phyloP scores from a whole-genome alignment of 345 rosid species.

The Salix suchowensis region DNA sequence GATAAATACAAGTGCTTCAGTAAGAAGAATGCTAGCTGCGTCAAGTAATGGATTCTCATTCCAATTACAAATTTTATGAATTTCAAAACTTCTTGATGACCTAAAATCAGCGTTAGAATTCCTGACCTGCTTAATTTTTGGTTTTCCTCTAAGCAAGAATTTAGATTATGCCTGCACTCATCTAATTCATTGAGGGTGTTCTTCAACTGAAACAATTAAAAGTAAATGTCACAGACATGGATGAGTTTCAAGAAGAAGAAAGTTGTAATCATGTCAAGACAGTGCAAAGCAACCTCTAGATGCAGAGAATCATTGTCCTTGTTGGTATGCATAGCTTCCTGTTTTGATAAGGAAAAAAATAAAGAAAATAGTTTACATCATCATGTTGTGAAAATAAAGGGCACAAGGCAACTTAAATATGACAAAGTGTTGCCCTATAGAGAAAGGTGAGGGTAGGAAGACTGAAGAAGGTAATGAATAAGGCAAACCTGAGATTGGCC shows the following conservation, averaged over 20 bases:
- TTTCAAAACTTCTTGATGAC: neutral
- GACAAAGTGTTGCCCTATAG: neutral
- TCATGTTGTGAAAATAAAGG: conserved; percentile 1
- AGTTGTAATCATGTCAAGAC: conserved; percentile 4
- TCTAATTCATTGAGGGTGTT: conserved; percentile 57
- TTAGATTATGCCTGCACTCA: conserved; percentile 60
- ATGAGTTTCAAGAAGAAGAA: conserved; percentile 12
- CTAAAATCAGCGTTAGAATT: conserved; percentile 19
- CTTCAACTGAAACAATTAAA: conserved; percentile 48
- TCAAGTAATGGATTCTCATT: neutral
- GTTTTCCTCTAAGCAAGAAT: conserved; percentile 75
- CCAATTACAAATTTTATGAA: neutral
- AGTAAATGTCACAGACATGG: conserved; percentile 9
- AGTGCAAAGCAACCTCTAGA: conserved; percentile 51
- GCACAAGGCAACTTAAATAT: neutral
- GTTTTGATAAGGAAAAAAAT: conserved; percentile 15
- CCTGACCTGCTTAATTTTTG: conserved; percentile 64
- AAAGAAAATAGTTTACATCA: neutral
- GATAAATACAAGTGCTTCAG: conserved; percentile 11
- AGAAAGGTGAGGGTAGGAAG: neutral
- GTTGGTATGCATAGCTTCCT: conserved; percentile 42
- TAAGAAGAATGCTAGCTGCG: conserved; percentile 5
- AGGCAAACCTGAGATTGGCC: conserved; percentile 51
- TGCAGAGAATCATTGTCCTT: conserved; percentile 52
- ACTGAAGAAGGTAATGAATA: conserved; percentile 15